A percentile compares a stretch with the other conserved stretches of the same genome.
Conservation (phyloP, 2,329 filamentous ascomycete genomes). For the Botrytis deweyae region DNA sequence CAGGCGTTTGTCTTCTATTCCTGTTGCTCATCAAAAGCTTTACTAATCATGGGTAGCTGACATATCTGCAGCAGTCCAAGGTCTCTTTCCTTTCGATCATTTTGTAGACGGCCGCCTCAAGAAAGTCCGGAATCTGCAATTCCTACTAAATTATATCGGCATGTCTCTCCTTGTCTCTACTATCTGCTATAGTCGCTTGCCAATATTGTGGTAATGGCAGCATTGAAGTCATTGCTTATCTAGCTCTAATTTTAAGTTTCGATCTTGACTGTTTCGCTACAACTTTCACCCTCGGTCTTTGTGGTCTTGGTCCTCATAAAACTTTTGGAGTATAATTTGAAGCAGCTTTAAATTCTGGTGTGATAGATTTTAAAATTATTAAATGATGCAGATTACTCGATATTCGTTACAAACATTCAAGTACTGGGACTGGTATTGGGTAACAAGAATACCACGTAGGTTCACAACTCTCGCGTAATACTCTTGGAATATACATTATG, state of each 20-base stretch:
- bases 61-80: too few relatives aligned
- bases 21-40: too few relatives aligned
- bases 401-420: not conserved
- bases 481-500: not conserved
- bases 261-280: conserved; percentile 79
- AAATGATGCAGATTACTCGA: not conserved
- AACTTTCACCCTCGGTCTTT: conserved; percentile 74
- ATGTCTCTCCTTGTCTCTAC: conserved; percentile 63
- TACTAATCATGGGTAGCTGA: too few relatives aligned
- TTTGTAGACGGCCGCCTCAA: too few relatives aligned
- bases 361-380: conserved; percentile 47
- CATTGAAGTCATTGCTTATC: conserved; percentile 49
- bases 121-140: too few relatives aligned
- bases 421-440: not conserved
- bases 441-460: rapidly evolving
- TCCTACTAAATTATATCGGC: conserved; percentile 60
- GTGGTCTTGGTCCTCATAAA: conserved; percentile 71
- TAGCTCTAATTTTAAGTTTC: conserved; percentile 77
- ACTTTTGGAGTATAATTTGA: conserved; percentile 73
- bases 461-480: not conserved
- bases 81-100: too few relatives aligned
- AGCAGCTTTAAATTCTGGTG: conserved; percentile 69
- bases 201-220: not conserved
- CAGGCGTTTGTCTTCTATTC: too few relatives aligned
- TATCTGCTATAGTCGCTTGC: conserved; percentile 44